phyloP scores from a whole-genome alignment of 2,329 filamentous ascomycete species.

The Calonectria fujianensis region DNA sequence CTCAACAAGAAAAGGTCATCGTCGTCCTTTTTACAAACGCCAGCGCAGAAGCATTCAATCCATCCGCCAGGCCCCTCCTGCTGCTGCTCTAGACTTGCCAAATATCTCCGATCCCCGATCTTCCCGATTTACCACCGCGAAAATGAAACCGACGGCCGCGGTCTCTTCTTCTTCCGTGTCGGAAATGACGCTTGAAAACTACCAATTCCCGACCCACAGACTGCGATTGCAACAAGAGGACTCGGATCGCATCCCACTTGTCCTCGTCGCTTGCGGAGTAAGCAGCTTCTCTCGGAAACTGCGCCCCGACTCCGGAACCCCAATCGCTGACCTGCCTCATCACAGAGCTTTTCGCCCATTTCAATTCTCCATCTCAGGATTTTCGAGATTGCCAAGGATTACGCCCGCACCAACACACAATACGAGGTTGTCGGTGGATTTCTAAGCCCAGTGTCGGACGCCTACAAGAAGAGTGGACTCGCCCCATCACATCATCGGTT shows the following conservation, averaged over 20 bases:
- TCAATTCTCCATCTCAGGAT: constrained; percentile 25
- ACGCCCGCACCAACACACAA: constrained; percentile 19
- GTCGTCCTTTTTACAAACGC: background rate
- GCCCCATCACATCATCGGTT: constrained; percentile 22
- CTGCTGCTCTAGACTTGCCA: background rate
- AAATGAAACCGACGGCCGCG: constrained; percentile 6
- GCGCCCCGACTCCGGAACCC: background rate
- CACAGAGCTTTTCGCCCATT: constrained; percentile 10
- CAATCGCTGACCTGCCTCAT: background rate
- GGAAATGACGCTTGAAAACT: constrained; percentile 24
- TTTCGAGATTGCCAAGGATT: constrained; percentile 19
- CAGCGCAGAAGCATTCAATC: background rate
- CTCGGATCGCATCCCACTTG: constrained; percentile 20
- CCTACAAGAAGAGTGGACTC: constrained; percentile 26
- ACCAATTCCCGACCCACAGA: constrained; percentile 14
- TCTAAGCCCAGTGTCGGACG: constrained; percentile 22
- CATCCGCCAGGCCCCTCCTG: background rate
- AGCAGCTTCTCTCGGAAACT: constrained; percentile 4
- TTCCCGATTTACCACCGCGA: constrained; percentile 14
- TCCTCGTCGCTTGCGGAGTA: constrained; percentile 24
- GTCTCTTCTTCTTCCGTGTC: constrained; percentile 13
- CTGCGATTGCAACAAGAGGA: constrained; percentile 21
- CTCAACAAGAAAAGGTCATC: background rate
- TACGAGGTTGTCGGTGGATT: constrained; percentile 23
- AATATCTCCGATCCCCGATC: constrained; percentile 5